phyloP scores from a whole-genome alignment of 345 rosid species.

The Cardamine resedifolia region DNA sequence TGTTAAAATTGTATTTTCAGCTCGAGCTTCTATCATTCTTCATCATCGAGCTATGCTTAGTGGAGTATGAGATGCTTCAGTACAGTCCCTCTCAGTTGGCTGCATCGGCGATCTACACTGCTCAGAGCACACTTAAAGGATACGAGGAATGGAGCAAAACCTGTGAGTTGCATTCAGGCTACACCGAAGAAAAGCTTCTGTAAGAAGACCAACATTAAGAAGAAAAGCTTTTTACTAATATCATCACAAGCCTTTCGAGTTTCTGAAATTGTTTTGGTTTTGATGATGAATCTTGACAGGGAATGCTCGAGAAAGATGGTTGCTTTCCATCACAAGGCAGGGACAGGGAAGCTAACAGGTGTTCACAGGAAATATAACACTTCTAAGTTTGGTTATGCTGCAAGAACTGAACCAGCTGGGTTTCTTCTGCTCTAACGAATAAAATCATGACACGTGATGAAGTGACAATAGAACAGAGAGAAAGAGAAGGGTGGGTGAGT shows the following conservation, averaged over 20 bases:
- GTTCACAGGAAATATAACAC: constrained; percentile 80
- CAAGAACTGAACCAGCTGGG: constrained; percentile 60
- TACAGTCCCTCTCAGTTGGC: constrained; percentile 61
- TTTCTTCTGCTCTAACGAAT: constrained; percentile 45
- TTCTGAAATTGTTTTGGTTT: neutral
- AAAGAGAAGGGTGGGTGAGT: neutral
- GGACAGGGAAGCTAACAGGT: constrained; percentile 77
- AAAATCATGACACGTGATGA: neutral
- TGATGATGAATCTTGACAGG: constrained; percentile 37
- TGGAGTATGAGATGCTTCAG: constrained; percentile 59
- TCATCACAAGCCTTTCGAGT: neutral
- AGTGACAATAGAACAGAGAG: neutral
- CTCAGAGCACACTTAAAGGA: constrained; percentile 49
- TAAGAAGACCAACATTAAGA: constrained; percentile 23
- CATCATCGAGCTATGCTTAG: constrained; percentile 55
- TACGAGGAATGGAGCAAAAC: constrained; percentile 51
- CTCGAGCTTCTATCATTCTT: constrained; percentile 75
- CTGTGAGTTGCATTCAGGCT: constrained; percentile 47
- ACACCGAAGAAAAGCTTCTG: constrained; percentile 51
- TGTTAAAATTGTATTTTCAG: constrained; percentile 41
- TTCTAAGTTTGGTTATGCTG: constrained; percentile 72
- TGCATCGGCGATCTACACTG: constrained; percentile 69
- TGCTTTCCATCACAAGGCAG: constrained; percentile 71
- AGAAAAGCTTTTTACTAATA: neutral
- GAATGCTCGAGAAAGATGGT: constrained; percentile 88